Base-by-base conservation (phyloP, 1,284 basidiomycete species). In the Uromyces viciae-fabae region DNA sequence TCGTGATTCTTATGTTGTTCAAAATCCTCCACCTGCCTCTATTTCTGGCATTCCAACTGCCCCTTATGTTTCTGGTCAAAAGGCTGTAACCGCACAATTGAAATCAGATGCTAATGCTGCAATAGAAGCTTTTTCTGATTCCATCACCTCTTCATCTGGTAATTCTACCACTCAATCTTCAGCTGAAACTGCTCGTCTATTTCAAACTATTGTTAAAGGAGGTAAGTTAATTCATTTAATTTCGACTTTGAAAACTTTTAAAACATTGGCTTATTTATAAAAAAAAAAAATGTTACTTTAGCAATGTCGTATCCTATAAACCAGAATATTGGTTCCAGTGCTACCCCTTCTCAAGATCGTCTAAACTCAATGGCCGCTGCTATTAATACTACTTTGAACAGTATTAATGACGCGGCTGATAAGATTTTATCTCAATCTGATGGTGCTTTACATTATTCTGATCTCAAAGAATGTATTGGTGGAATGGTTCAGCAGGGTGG, bases 101-200 rank as follows among this genome's bases (percentile, higher is more conserved):
- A 80, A 73, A 46, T 28, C 69, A n/a, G 78, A 80, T 54, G 78
- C 69, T 15, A 54, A 80, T 46, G 52, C 69, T 46, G 78, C 71
- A 28, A 74, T 80, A 3, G 33, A 62, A 15, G 56, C 69, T 3
- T 80, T 80, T 38, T 56, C 69, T 31, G 31, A 38, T 40, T 68
- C 56, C 7, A 52, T 80, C 42, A 71, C 66, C 31, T 42, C 22
- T 33, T 19, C 66, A 3, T 19, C 54, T 0, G 76, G 76, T 2
- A 79, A 69, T 40, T 79, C 76, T 25, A 72, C 76, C 22, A 80
- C 78, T 14, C 78, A 80, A 74, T 80, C 78, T n/a, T 49, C 78
- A 15, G 52, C 40, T 14, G 78, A 80, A 74, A 80, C 78, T 9
- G 78, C 78, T 46, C 52, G 74, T 33, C 28, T 80, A 4, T 80